These are phyloP conservation scores for Pichia nakasei DNA, from an alignment of 805 yeast species.

Conservation along the genomic window DNA sequence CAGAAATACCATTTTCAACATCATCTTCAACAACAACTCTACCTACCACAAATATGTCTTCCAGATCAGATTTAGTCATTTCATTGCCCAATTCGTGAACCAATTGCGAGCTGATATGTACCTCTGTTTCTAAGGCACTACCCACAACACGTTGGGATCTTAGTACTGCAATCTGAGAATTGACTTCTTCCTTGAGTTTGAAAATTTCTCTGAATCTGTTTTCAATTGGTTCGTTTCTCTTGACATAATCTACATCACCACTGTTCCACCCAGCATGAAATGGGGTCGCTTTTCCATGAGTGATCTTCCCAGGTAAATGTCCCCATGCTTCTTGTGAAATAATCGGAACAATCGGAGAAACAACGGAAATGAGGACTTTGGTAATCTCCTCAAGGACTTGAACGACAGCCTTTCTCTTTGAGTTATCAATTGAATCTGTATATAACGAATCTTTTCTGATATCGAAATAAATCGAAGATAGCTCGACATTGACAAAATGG, in stretches of 20 bases:
- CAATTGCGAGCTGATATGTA: constrained; percentile 27
- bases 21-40: constrained; percentile 31
- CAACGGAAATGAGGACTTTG: constrained; percentile 50
- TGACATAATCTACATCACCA: constrained; percentile 1
- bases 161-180: constrained; percentile 45
- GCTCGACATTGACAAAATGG: constrained; percentile 61
- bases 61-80: constrained; percentile 35
- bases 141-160: constrained; percentile 39
- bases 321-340: constrained; percentile 87
- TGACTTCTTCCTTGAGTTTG: constrained; percentile 39
- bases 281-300: constrained; percentile 30
- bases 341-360: constrained; percentile 78
- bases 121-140: constrained; percentile 52
- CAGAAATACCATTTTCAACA: constrained; percentile 15
- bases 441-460: constrained; percentile 78
- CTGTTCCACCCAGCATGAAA: constrained; percentile 37
- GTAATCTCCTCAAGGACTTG: constrained; percentile 57
- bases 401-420: constrained; percentile 49
- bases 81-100: constrained; percentile 12
- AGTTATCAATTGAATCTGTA: constrained; percentile 45
- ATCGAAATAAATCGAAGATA: constrained; percentile 83
- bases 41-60: constrained; percentile 59
- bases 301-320: constrained; percentile 31
- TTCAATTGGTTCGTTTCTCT: constrained; percentile 27
- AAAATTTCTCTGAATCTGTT: constrained; percentile 39